Evolutionary conservation across 352 stramenopile species (phyloP).

Genomic region (Phytophthora ramorum): DNA sequence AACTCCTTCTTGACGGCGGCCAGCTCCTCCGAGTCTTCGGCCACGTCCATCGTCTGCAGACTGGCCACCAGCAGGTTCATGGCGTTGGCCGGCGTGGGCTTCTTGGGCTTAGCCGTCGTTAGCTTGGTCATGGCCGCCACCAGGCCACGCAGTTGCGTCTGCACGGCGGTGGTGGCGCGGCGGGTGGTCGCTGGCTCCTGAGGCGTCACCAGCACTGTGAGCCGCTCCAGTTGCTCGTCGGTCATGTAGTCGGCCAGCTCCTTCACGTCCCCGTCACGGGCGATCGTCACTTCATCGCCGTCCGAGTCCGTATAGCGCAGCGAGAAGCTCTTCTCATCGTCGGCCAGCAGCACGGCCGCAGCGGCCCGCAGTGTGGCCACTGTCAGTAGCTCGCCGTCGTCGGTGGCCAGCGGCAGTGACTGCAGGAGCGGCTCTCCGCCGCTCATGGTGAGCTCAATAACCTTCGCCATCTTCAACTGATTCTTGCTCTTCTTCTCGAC

Average conservation of each 20-base stretch:
- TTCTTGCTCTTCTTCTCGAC: constrained; percentile 24
- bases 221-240: constrained; percentile 44
- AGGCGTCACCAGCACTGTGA: constrained; percentile 44
- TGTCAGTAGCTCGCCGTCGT: neutral
- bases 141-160: constrained; percentile 52
- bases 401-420: constrained; percentile 31
- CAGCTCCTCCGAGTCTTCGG: constrained; percentile 46
- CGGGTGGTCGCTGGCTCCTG: neutral
- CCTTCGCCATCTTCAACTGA: constrained; percentile 28
- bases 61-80: constrained; percentile 48
- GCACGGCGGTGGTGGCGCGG: constrained; percentile 30
- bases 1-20: constrained; percentile 53
- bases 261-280: constrained; percentile 56
- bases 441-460: constrained; percentile 34
- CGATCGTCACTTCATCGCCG: constrained; percentile 65
- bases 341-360: constrained; percentile 26
- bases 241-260: constrained; percentile 62
- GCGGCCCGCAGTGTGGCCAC: constrained; percentile 8
- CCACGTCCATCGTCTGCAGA: constrained; percentile 55
- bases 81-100: constrained; percentile 45
- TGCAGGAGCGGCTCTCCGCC: constrained; percentile 25
- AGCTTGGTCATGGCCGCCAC: constrained; percentile 66
- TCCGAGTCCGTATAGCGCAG: constrained; percentile 68
- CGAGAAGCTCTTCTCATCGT: constrained; percentile 30
- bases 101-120: constrained; percentile 45